These are phyloP conservation scores for Neofusicoccum parvum DNA, from an alignment of 2,329 filamentous ascomycete genomes.

Conservation along the genomic window DNA sequence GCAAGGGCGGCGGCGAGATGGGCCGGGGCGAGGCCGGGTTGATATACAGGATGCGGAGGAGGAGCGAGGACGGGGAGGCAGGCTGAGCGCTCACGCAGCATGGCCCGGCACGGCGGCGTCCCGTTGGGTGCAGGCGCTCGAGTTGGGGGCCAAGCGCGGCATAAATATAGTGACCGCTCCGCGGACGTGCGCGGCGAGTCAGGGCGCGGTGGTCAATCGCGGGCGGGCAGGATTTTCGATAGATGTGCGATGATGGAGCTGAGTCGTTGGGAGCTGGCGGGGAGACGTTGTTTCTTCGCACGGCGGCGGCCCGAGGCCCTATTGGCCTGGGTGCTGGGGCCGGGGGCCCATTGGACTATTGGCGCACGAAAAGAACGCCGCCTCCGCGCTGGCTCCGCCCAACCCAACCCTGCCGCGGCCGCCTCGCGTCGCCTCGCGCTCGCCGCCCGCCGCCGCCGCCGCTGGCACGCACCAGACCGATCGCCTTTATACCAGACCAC, in stretches of 20 bases:
- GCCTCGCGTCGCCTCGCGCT: background rate
- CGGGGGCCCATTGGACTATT: background rate
- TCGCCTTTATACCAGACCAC: background rate
- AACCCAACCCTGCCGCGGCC: background rate
- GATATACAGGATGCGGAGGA: conserved; percentile 2
- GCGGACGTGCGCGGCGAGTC: background rate
- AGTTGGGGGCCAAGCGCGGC: conserved; percentile 7
- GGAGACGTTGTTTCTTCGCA: background rate
- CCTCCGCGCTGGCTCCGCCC: background rate
- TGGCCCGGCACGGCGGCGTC: background rate
- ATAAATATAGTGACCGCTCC: conserved; percentile 9
- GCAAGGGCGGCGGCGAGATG: background rate
- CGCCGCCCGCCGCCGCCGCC: background rate
- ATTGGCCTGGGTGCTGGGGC: too few species aligned
- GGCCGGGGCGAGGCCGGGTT: background rate
- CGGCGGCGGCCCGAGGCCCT: background rate
- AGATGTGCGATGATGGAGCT: background rate
- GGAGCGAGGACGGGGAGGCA: background rate
- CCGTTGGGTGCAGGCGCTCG: background rate
- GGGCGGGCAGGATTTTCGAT: background rate
- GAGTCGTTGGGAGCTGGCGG: background rate
- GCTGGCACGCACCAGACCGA: background rate
- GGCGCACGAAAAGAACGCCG: too few species aligned
- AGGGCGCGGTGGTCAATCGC: background rate
- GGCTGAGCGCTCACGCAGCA: background rate